These are phyloP conservation scores for Cladosporium sp. DNA, from an alignment of 2,329 filamentous ascomycete genomes.

Conservation along the genomic window DNA sequence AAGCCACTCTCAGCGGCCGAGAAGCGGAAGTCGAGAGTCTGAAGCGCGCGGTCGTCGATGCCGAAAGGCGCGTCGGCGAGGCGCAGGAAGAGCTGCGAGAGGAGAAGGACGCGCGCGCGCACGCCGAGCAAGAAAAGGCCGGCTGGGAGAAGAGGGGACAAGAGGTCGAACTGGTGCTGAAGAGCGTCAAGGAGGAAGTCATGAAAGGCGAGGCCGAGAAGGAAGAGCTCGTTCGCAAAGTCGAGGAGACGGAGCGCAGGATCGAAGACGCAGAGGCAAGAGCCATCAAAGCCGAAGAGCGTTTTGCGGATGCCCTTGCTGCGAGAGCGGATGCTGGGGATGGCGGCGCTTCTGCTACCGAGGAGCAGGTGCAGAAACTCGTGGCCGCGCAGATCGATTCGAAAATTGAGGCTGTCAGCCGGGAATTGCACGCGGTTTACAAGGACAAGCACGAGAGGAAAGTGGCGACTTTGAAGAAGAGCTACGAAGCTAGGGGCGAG, in stretches of 20 bases:
- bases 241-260: conserved; percentile 73
- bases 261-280: conserved; percentile 70
- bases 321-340: conserved; percentile 23
- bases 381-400: conserved; percentile 73
- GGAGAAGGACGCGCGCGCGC: conserved; percentile 65
- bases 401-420: conserved; percentile 68
- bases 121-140: conserved; percentile 68
- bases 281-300: conserved; percentile 62
- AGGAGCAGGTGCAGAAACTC: conserved; percentile 41
- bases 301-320: conserved; percentile 59
- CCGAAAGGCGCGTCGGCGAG: conserved; percentile 86
- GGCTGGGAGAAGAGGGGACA: conserved; percentile 80
- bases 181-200: conserved; percentile 77
- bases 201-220: conserved; percentile 72
- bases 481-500: conserved; percentile 82
- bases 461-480: conserved; percentile 79
- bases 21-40: conserved; percentile 87
- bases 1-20: conserved; percentile 84
- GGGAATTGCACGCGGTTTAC: conserved; percentile 88
- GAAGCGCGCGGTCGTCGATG: conserved; percentile 82
- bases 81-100: conserved; percentile 80
- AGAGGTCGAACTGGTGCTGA: conserved; percentile 79
- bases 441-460: conserved; percentile 98
- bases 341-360: conserved; percentile 31
- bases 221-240: conserved; percentile 69